Conservation (phyloP, 139 green algal species). For the Tetraselmis chui region DNA sequence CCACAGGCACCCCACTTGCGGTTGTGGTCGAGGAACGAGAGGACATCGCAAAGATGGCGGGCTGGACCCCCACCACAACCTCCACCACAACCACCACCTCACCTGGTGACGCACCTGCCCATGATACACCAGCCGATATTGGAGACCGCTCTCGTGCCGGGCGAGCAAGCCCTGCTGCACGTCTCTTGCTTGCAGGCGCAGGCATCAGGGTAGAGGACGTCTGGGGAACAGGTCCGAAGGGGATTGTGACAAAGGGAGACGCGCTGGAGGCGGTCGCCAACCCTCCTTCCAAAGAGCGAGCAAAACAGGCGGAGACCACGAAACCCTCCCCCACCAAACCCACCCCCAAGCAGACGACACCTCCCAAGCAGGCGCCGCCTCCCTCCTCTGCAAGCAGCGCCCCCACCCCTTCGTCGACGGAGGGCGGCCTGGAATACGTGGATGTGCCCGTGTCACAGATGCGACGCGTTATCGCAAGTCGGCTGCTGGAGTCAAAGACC, state of each 20-base stretch:
- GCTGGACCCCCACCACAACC: background rate
- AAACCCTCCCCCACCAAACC: background rate
- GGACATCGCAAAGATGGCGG: slow-evolving; percentile 28
- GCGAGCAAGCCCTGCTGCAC: slow-evolving; percentile 57
- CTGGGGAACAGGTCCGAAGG: slow-evolving; percentile 55
- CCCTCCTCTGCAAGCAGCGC: background rate
- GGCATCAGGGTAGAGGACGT: slow-evolving; percentile 30
- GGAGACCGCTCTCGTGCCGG: background rate
- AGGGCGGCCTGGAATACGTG: slow-evolving; percentile 26
- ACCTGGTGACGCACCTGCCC: too few relatives aligned
- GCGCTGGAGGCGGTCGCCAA: slow-evolving; percentile 65
- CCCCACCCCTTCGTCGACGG: background rate
- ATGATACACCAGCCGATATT: too few relatives aligned
- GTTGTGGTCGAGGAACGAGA: slow-evolving; percentile 81
- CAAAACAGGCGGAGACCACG: background rate
- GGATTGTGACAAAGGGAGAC: slow-evolving; percentile 84
- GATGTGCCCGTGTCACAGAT: slow-evolving; percentile 78
- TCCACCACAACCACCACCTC: background rate
- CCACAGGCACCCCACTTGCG: slow-evolving; percentile 51
- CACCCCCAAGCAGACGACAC: slow-evolving; percentile 8
- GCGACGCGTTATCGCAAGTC: slow-evolving; percentile 75
- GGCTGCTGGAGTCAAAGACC: slow-evolving; percentile 84
- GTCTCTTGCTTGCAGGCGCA: slow-evolving; percentile 39
- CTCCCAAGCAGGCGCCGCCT: background rate
- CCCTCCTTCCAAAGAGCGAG: slow-evolving; percentile 25